Evolutionary conservation across 2,329 filamentous ascomycete genomes (phyloP).

Genomic region (Akanthomyces muscarius): DNA sequence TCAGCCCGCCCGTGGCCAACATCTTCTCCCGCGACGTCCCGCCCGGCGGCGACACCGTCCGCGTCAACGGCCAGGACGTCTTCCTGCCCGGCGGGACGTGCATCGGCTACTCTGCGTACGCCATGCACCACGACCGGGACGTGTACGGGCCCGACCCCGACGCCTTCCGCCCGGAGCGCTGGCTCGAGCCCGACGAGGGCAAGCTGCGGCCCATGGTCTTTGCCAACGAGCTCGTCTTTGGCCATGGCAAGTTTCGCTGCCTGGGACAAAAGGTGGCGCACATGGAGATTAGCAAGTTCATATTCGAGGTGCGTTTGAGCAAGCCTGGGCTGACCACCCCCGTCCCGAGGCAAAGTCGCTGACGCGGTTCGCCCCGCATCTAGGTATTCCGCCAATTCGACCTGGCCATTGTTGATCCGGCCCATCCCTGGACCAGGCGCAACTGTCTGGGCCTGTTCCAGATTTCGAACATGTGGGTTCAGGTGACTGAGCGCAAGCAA

Average conservation of each 20-base stretch:
- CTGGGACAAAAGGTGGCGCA: conserved; percentile 29
- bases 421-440: conserved; percentile 25
- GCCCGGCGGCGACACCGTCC: conserved; percentile 16
- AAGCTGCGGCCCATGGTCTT: conserved; percentile 25
- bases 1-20: conserved; percentile 23
- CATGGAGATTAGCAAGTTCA: conserved; percentile 26
- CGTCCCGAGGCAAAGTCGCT: too few relatives aligned
- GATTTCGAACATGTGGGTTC: conserved; percentile 33
- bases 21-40: conserved; percentile 24
- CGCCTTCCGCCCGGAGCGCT: conserved; percentile 23
- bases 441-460: conserved; percentile 28
- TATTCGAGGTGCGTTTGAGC: conserved; percentile 15
- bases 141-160: conserved; percentile 25
- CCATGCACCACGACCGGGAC: conserved; percentile 23
- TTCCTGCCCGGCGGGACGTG: conserved; percentile 21
- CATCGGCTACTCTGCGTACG: conserved; percentile 25
- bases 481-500: conserved; percentile 22
- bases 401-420: conserved; percentile 26
- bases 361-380: conserved; percentile 10
- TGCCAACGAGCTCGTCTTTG: conserved; percentile 30
- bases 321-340: background rate
- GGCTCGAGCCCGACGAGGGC: conserved; percentile 28
- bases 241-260: conserved; percentile 30
- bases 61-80: conserved; percentile 13
- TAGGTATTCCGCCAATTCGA: conserved; percentile 29